Evolutionary conservation across 371 early-diverging fungal genomes (phyloP).

Genomic region (Smittium culicis): DNA sequence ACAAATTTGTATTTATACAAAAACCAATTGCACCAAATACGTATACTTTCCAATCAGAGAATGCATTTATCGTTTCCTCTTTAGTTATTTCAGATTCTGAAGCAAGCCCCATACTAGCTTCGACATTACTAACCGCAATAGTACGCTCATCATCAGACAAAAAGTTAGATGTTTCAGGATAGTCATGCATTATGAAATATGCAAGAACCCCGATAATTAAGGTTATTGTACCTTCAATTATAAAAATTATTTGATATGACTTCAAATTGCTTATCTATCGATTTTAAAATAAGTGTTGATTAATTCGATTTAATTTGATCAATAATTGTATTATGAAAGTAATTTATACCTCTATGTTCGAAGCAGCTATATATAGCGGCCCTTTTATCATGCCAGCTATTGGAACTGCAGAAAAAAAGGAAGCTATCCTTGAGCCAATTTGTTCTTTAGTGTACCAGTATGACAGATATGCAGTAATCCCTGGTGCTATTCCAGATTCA

Average conservation of each 20-base stretch:
- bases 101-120: conserved; percentile 15
- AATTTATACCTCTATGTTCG: neutral
- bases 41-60: conserved; percentile 25
- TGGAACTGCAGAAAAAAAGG: conserved; percentile 33
- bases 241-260: conserved; percentile 48
- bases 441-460: conserved; percentile 39
- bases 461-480: conserved; percentile 38
- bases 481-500: conserved; percentile 45
- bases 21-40: conserved; percentile 4
- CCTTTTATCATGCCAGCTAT: conserved; percentile 36
- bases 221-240: conserved; percentile 36
- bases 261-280: conserved; percentile 13
- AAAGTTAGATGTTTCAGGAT: conserved; percentile 23
- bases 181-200: conserved; percentile 19
- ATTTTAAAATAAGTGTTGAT: no score
- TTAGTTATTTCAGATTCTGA: conserved; percentile 13
- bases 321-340: no score
- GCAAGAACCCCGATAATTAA: conserved; percentile 25
- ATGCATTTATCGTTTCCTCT: conserved; percentile 15
- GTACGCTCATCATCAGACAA: conserved; percentile 21
- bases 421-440: conserved; percentile 23
- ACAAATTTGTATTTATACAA: conserved; percentile 1
- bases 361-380: conserved; percentile 19
- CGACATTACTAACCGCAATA: conserved; percentile 15
- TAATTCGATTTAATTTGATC: no score